Evolutionary conservation across 441 rosid genomes (phyloP).

Genomic region (Populus hybrid): DNA sequence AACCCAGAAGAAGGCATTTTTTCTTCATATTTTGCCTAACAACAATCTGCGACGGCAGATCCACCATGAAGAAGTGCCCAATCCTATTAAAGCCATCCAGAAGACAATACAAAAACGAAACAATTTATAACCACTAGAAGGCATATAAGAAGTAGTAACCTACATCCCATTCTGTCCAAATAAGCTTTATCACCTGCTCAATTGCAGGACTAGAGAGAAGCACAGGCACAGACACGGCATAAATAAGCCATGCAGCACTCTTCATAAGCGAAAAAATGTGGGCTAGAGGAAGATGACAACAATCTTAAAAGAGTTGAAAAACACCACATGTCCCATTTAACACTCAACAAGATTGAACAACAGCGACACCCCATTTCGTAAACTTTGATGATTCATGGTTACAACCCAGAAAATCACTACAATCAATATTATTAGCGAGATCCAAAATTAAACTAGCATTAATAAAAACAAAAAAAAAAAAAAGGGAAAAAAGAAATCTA

Average conservation of each 20-base stretch:
- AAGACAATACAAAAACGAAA: background rate
- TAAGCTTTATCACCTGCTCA: background rate
- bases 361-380: background rate
- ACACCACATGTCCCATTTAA: background rate
- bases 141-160: background rate
- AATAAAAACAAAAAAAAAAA: background rate
- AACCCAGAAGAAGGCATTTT: no score
- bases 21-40: no score
- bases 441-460: background rate
- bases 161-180: background rate
- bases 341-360: background rate
- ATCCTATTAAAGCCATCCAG: background rate
- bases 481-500: constrained; percentile 17
- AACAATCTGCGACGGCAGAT: background rate
- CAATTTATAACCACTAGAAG: background rate
- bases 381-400: background rate
- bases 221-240: background rate
- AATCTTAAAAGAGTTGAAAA: background rate
- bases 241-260: background rate
- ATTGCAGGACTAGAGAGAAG: background rate
- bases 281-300: background rate
- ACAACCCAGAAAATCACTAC: background rate
- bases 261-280: background rate
- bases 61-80: background rate
- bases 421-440: background rate